Conservation (phyloP, 768 basidiomycete genomes). For the Mycena indigotica region DNA sequence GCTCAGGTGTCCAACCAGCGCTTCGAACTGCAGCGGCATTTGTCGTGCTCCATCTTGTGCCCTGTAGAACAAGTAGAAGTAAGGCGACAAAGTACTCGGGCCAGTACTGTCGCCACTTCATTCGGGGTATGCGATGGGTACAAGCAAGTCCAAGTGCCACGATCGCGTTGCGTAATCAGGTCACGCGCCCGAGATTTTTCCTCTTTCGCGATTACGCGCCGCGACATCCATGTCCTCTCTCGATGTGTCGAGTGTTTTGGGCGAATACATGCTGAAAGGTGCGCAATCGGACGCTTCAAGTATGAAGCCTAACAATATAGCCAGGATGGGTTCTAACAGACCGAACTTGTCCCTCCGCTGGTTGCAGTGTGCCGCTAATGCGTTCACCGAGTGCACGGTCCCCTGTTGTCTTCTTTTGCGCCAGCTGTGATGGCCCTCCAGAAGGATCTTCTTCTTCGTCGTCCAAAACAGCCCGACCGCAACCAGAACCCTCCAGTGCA, state of each 20-base stretch:
- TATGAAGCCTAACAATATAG: slow-evolving; percentile 1
- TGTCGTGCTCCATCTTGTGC: slow-evolving; percentile 31
- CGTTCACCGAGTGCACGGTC: slow-evolving; percentile 59
- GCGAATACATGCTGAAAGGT: slow-evolving; percentile 74
- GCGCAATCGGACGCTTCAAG: slow-evolving; percentile 51
- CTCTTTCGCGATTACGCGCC: too few species aligned
- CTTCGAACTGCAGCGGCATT: slow-evolving; percentile 37
- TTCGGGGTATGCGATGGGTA: slow-evolving; percentile 40
- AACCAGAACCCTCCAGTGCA: slow-evolving; percentile 40
- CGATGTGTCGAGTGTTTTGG: slow-evolving; percentile 64
- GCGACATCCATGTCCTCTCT: slow-evolving; percentile 25
- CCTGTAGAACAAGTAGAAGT: slow-evolving; percentile 42
- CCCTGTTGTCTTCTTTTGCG: slow-evolving; percentile 59
- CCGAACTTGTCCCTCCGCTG: slow-evolving; percentile 53
- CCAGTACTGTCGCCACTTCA: slow-evolving; percentile 60
- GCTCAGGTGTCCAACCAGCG: slow-evolving; percentile 56
- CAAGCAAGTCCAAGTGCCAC: neutral
- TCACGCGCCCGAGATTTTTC: too few species aligned
- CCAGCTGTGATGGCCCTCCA: slow-evolving; percentile 54
- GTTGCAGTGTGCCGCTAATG: slow-evolving; percentile 72
- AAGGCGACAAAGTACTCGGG: slow-evolving; percentile 48
- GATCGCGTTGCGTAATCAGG: slow-evolving; percentile 1
- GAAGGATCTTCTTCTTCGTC: slow-evolving; percentile 29
- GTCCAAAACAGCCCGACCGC: slow-evolving; percentile 8
- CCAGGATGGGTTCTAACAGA: slow-evolving; percentile 62